Conservation (phyloP, 1,284 basidiomycete species). For the Ganoderma sinense region DNA sequence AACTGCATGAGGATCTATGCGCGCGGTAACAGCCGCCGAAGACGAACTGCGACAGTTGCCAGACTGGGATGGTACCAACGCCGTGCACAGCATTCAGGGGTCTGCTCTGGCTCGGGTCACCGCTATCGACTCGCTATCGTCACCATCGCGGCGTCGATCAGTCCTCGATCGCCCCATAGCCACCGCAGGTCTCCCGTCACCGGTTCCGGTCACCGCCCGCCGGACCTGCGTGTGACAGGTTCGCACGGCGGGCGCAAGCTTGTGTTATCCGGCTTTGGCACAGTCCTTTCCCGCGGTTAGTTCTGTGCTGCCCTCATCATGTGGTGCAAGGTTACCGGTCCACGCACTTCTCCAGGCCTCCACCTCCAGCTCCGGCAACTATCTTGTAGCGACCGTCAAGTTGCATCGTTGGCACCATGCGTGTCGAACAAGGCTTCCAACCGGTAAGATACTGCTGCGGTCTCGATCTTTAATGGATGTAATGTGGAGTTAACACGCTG, state of each 20-base stretch:
- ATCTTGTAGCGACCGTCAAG: neutral
- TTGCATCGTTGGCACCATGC: constrained; percentile 50
- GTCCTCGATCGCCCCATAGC: neutral
- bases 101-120: no score
- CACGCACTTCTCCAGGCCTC: neutral
- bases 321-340: neutral
- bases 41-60: constrained; percentile 24
- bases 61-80: constrained; percentile 2
- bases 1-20: neutral
- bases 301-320: neutral
- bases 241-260: neutral
- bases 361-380: neutral
- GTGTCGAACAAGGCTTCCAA: constrained; percentile 71
- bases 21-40: neutral
- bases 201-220: no score
- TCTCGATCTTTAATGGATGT: constrained; percentile 2
- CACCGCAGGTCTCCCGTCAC: no score
- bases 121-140: no score
- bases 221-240: neutral
- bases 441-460: constrained; percentile 45
- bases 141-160: neutral
- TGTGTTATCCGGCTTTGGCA: neutral
- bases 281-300: neutral
- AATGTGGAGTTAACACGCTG: neutral
- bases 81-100: neutral